These are phyloP conservation scores for Pistacia vera DNA, from an alignment of 345 rosid species.

Conservation along the genomic window DNA sequence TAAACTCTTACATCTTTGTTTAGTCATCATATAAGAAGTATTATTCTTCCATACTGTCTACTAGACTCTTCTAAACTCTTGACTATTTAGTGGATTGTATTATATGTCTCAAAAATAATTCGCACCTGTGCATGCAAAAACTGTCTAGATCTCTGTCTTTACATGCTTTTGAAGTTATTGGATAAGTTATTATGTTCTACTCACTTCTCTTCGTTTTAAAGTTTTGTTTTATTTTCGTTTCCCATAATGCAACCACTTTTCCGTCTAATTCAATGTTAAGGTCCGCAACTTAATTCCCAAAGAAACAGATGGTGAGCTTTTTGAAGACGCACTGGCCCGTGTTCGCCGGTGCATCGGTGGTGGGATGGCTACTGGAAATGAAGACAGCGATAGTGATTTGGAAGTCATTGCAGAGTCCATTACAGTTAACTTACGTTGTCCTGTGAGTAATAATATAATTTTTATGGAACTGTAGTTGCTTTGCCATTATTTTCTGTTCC, in stretches of 20 bases:
- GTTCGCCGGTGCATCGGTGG: constrained; percentile 43
- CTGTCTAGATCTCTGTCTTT: background rate
- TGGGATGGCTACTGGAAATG: constrained; percentile 27
- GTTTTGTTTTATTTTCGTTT: background rate
- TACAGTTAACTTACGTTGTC: constrained; percentile 41
- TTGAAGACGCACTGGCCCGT: constrained; percentile 40
- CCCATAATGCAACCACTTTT: background rate
- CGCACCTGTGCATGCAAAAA: background rate
- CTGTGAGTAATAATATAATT: constrained; percentile 29
- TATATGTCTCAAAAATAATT: background rate
- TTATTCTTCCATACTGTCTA: background rate
- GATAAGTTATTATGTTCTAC: background rate
- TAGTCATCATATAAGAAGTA: background rate
- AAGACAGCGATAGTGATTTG: constrained; percentile 43
- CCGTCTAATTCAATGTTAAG: constrained; percentile 15
- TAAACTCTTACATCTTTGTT: background rate
- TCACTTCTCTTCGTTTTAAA: background rate
- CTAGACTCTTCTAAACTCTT: background rate
- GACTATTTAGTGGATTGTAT: background rate
- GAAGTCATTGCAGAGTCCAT: constrained; percentile 49
- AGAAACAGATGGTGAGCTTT: constrained; percentile 37
- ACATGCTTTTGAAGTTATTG: background rate
- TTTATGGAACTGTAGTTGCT: background rate
- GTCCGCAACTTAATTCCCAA: constrained; percentile 36
- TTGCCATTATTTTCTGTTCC: background rate